A percentile compares a stretch with the other conserved stretches of the same genome.
These are phyloP conservation scores for Beauveria caledonica DNA, from an alignment of 2,329 filamentous ascomycete species.

Conservation along the genomic window DNA sequence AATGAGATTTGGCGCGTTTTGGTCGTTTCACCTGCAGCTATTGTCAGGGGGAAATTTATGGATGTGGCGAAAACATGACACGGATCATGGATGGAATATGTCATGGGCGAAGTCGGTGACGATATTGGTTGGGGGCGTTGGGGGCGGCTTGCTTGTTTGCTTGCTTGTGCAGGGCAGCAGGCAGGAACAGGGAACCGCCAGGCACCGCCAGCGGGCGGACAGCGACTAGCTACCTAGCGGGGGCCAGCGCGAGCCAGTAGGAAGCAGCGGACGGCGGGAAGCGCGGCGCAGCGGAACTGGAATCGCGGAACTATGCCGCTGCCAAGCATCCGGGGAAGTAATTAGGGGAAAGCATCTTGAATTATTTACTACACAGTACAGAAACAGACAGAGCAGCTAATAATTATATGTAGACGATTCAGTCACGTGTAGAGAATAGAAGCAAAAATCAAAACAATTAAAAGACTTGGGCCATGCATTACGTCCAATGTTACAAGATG, in stretches of 20 bases:
- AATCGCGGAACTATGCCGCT: background rate
- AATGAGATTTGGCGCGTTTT: background rate
- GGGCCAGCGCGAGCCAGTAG: background rate
- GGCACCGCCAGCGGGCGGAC: background rate
- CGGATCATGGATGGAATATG: background rate
- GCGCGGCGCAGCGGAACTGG: background rate
- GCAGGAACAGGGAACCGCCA: constrained; percentile 4
- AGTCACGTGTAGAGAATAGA: too few species aligned
- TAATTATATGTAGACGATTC: background rate
- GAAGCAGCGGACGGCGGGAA: background rate
- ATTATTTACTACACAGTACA: background rate
- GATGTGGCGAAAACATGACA: constrained; percentile 6
- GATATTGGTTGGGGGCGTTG: constrained; percentile 11
- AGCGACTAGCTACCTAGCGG: background rate
- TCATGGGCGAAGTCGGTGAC: constrained; percentile 6
- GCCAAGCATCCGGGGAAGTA: background rate
- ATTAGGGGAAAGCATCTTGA: background rate
- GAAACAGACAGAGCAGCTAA: background rate
- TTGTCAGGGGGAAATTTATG: background rate
- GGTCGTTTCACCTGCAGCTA: background rate
- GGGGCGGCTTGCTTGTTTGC: too few species aligned
- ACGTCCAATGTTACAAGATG: too few species aligned
- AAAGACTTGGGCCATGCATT: too few species aligned
- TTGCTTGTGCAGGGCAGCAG: background rate
- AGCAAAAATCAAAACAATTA: too few species aligned